Evolutionary conservation across 2,329 filamentous ascomycete species (phyloP).

Genomic region (Alternaria gansuensis): DNA sequence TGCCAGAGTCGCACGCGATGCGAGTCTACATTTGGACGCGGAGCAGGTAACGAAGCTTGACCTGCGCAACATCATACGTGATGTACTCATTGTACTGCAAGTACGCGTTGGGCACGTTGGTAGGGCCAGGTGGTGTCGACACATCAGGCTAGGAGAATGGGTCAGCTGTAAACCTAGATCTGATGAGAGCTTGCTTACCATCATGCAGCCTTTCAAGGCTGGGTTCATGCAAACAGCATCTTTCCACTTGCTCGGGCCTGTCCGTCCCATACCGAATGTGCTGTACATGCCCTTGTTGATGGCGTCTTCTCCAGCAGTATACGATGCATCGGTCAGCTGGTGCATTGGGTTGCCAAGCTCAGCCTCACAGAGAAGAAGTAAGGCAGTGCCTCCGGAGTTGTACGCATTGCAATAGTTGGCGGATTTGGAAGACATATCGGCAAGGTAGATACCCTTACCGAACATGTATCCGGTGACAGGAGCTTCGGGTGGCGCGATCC

Average conservation of each 20-base stretch:
- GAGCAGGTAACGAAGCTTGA: constrained; percentile 75
- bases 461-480: constrained; percentile 87
- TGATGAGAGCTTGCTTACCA: constrained; percentile 61
- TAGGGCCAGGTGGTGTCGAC: constrained; percentile 57
- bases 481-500: constrained; percentile 87
- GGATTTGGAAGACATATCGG: constrained; percentile 81
- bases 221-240: constrained; percentile 74
- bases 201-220: constrained; percentile 71
- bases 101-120: constrained; percentile 56
- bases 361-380: constrained; percentile 85
- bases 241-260: constrained; percentile 75
- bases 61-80: constrained; percentile 73
- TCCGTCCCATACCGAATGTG: constrained; percentile 74
- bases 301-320: constrained; percentile 70
- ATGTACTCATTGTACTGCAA: constrained; percentile 79
- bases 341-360: constrained; percentile 80
- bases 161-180: constrained; percentile 15
- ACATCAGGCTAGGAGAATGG: constrained; percentile 36
- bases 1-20: background rate
- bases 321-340: constrained; percentile 66
- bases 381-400: constrained; percentile 72
- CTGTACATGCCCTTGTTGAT: constrained; percentile 67
- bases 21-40: constrained; percentile 57
- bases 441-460: constrained; percentile 87
- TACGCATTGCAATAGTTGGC: constrained; percentile 75